Evolutionary conservation across 768 basidiomycete species (phyloP).

Genomic region (Exsudoporus frostii): DNA sequence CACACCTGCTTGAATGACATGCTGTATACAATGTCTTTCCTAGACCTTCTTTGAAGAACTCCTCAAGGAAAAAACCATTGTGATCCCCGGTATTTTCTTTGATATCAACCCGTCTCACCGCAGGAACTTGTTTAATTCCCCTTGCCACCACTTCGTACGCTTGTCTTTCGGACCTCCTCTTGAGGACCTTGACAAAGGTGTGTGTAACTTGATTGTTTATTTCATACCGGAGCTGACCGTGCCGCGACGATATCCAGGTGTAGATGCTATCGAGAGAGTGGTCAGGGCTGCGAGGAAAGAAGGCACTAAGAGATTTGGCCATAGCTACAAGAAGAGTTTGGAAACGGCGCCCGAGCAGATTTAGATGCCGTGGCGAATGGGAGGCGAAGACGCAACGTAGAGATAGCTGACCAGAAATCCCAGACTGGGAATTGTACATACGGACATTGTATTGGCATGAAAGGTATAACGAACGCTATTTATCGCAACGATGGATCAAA

Average conservation of each 20-base stretch:
- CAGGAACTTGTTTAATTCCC: conserved; percentile 85
- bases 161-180: conserved; percentile 84
- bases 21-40: not conserved
- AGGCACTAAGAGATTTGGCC: conserved; percentile 62
- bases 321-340: conserved; percentile 63
- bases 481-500: conserved; percentile 54
- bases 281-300: conserved; percentile 64
- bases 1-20: not conserved
- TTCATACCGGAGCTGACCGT: not conserved
- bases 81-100: conserved; percentile 90
- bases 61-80: conserved; percentile 86
- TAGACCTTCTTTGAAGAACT: conserved; percentile 93
- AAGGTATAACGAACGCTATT: not conserved
- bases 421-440: not conserved
- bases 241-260: conserved; percentile 38
- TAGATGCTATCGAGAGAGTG: conserved; percentile 84
- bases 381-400: not conserved
- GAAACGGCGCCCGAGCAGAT: conserved; percentile 34
- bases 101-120: conserved; percentile 77
- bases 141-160: conserved; percentile 88
- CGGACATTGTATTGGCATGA: not conserved
- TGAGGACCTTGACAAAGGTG: conserved; percentile 74
- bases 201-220: conserved; percentile 7
- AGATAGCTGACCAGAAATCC: not conserved
- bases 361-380: conserved; percentile 3